These are phyloP conservation scores for Rhizophora mangle DNA, from an alignment of 345 rosid genomes.

Conservation along the genomic window DNA sequence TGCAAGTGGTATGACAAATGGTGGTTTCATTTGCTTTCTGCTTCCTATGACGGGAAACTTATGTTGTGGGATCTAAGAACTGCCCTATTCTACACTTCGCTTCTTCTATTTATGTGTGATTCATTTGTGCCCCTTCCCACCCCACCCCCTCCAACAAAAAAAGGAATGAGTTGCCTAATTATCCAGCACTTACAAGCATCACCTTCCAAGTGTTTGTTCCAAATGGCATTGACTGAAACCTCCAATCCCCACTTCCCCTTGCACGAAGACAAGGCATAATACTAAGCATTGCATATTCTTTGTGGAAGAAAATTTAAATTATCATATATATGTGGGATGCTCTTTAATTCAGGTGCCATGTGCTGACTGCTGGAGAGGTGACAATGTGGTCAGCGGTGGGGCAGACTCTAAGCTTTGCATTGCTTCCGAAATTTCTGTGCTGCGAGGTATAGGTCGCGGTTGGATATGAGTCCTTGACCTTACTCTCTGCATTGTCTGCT, in stretches of 20 bases:
- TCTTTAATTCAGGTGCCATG: slow-evolving; percentile 56
- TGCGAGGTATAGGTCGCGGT: slow-evolving; percentile 36
- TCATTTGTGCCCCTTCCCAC: too few species aligned
- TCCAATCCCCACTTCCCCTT: slow-evolving; percentile 10
- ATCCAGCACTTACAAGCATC: neutral
- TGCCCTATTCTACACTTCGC: too few species aligned
- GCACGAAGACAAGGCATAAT: slow-evolving; percentile 73
- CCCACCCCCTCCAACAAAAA: too few species aligned
- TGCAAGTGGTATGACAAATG: slow-evolving; percentile 89
- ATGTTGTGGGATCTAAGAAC: slow-evolving; percentile 99
- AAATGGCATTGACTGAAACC: too few species aligned
- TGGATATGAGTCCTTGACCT: neutral
- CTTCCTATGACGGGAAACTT: slow-evolving; percentile 96
- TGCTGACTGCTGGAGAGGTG: slow-evolving; percentile 95
- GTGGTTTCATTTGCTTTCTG: slow-evolving; percentile 76
- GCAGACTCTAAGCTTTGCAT: slow-evolving; percentile 73
- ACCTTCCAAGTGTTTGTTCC: neutral
- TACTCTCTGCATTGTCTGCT: neutral
- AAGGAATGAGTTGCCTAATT: too few species aligned
- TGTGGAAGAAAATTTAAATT: neutral
- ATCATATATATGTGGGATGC: slow-evolving; percentile 1
- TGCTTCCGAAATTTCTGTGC: slow-evolving; percentile 53
- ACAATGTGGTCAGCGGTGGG: slow-evolving; percentile 81
- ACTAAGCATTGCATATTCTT: neutral
- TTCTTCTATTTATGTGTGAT: too few species aligned